Evolutionary conservation across 306 rosid species (phyloP), one percentile per base, ranked within the genome.

Genomic region (Lotus japonicus): DNA sequence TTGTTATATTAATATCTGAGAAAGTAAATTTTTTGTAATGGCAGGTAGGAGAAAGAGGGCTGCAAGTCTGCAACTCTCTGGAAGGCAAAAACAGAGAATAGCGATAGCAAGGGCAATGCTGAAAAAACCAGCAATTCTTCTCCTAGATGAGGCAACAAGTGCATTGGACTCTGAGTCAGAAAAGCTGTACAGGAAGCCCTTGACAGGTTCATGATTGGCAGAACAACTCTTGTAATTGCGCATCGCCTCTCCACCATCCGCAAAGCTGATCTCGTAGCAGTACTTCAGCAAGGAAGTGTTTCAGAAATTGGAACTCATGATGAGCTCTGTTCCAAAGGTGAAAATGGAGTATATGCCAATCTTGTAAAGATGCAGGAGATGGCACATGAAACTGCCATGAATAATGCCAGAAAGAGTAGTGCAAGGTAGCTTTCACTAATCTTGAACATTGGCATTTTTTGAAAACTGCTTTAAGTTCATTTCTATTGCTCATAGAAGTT

Each of bases 21-120:
- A 42, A 38, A 17, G 11, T 7, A 62, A 74, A 46, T 36, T 35
- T 41, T 71, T 64, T 76, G 65, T 70, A 85, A 84, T 84, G 79
- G 60, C 84, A 91, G 97, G 97, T 91, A 15, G 97, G 97, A 33
- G 97, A 91, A 72, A 84, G 97, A 75, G 97, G 97, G 16, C 61
- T 88, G 85, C 97, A 91, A 68, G 97, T 13, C 61, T 88, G 85
- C 97, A 91, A 68, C 91, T 91, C 11, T 91, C 97, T 26, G 97
- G 97, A 54, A 96, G 97, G 15, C 97, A 91, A 78, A 91, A 91
- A 82, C 97, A 91, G 86, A 89, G 97, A 76, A 88, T 91, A 58
- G 97, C 97, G 33, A 91, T 91, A 45, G 97, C 94, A 64, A 88
- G 97, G 79, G 97, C 97, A 44, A 88, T 91, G 96, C 84, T 91